A percentile compares a stretch with the other conserved stretches of the same genome.
phyloP scores from a whole-genome alignment of 192 early-diverging fungal species.

The Chytriomyces sp. region DNA sequence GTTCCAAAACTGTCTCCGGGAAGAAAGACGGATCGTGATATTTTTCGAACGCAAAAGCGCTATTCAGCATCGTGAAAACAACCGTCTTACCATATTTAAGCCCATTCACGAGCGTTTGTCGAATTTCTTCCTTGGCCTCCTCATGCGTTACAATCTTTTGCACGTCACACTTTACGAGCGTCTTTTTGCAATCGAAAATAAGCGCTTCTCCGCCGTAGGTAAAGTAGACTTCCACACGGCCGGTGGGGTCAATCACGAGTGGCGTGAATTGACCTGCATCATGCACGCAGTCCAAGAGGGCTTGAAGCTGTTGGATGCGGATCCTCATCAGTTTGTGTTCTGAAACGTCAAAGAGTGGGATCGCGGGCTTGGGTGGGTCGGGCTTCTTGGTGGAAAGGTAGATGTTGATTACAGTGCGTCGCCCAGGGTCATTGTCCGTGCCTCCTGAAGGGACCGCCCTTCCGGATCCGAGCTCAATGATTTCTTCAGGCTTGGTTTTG shows the following conservation, averaged over 20 bases:
- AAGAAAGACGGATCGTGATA: slow-evolving; percentile 32
- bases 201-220: slow-evolving; percentile 36
- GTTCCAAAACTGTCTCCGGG: slow-evolving; percentile 26
- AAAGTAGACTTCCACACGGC: slow-evolving; percentile 41
- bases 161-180: slow-evolving; percentile 34
- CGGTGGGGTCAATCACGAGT: slow-evolving; percentile 41
- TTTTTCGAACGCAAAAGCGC: slow-evolving; percentile 38
- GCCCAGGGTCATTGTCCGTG: neutral
- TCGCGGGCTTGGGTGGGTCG: neutral
- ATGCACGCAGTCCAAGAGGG: slow-evolving; percentile 33
- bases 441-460: neutral
- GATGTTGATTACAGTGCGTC: neutral
- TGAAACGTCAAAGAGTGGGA: slow-evolving; percentile 1
- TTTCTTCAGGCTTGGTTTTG: no score
- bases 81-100: slow-evolving; percentile 40
- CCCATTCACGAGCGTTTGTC: slow-evolving; percentile 30
- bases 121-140: slow-evolving; percentile 31
- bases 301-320: slow-evolving; percentile 14
- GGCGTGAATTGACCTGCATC: slow-evolving; percentile 39
- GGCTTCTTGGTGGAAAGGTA: neutral
- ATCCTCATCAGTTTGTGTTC: slow-evolving; percentile 11
- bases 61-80: slow-evolving; percentile 37
- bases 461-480: slow-evolving; percentile 13
- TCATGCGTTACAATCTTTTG: slow-evolving; percentile 30
- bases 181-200: slow-evolving; percentile 41